Base-by-base conservation (phyloP, 345 rosid species). In the Corchorus capsularis region DNA sequence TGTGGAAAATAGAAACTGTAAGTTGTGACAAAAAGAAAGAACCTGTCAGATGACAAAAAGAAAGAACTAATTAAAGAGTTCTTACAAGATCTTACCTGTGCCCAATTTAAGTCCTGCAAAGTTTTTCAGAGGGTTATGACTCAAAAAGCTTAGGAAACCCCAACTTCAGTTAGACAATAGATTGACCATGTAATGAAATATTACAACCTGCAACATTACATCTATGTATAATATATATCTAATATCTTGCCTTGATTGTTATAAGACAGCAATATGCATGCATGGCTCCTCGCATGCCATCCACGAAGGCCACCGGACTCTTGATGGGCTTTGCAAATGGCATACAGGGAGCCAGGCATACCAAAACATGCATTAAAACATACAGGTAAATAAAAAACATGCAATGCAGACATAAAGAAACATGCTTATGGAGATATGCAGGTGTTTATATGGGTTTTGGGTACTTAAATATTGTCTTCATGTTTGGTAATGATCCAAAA, bases 291-390 rank as follows among this genome's bases (percentile, higher is more conserved):
- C 75, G 88, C 82, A 85, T 74, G 90, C 90, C 86, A 85, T 87
- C 59, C 78, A 20, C 83, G 17, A 75, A 80, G 84, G 59, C 81
- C 86, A 85, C 62, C 84, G n/a, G 47, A 9, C 55, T 64, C 47
- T 32, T 77, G 88, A 77, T 82, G 79, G 70, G 70, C 84, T 83
- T 63, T 20, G 80, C 88, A 83, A 80, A 80, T 82, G 87, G 90
- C 90, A 83, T 87, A 79, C 87, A 83, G 82, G 88, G 87, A 85
- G 90, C 87, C 88, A 85, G 90, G 88, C 90, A 87, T 75, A 59
- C 77, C 77, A 22, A 56, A 65, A 56, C 16, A 57, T 11, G n/a
- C 72, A 41, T 53, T 47, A 52, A 65, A 75, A 5, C 27, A 27
- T 27, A 27, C 27, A 27, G 41, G 52, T 32, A 39, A 39, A 39